Conservation (phyloP, 2,329 filamentous ascomycete genomes). For the Escovopsis sp. region DNA sequence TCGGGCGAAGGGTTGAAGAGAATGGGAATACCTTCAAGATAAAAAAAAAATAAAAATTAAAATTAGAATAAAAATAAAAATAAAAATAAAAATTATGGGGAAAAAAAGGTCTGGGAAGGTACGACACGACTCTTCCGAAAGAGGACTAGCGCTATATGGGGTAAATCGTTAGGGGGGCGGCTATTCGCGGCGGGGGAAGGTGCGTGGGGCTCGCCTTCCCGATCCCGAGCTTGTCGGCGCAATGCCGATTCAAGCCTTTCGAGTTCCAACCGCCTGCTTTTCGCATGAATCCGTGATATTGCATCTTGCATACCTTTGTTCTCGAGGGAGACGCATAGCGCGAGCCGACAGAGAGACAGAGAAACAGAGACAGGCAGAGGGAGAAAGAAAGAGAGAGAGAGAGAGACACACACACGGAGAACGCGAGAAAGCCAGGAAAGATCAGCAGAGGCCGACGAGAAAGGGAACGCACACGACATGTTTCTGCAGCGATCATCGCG, state of each 20-base stretch:
- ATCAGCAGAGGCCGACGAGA: no score
- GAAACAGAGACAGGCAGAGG: no score
- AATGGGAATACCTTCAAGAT: not conserved
- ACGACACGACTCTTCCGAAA: not conserved
- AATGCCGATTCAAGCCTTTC: slow-evolving; percentile 22
- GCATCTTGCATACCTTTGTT: no score
- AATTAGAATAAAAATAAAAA: not conserved
- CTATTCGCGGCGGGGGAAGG: slow-evolving; percentile 20
- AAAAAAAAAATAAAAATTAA: not conserved
- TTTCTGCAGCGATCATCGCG: slow-evolving; percentile 39
- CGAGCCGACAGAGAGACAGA: no score
- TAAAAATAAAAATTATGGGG: not conserved
- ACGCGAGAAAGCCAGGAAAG: no score
- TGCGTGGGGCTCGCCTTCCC: no score
- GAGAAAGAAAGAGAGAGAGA: no score
- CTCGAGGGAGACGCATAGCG: no score
- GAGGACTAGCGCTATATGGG: slow-evolving; percentile 1
- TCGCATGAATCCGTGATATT: not conserved
- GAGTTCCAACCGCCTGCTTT: slow-evolving; percentile 1
- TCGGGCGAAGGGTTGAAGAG: no score
- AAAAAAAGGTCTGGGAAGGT: not conserved
- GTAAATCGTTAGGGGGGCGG: slow-evolving; percentile 16
- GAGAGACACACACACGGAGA: no score
- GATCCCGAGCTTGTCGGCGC: slow-evolving; percentile 12
- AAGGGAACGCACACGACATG: no score